A percentile compares a stretch with the other conserved stretches of the same genome.
phyloP scores from a whole-genome alignment of 176 grass and related monocot species.

The Oryza punctata region DNA sequence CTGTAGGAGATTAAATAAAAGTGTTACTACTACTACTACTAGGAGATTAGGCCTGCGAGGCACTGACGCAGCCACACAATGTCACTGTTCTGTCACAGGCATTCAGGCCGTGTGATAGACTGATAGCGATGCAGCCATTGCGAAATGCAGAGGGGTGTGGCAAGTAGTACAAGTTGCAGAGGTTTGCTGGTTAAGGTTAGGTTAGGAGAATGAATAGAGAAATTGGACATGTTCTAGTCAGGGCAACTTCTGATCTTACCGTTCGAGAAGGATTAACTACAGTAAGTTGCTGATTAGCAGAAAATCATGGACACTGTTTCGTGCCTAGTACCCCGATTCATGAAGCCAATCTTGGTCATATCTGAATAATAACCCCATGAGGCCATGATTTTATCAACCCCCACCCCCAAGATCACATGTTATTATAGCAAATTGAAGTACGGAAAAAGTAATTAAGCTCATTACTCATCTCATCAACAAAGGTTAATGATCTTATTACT shows the following conservation, averaged over 20 bases:
- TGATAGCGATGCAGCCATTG: not conserved
- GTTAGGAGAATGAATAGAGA: too few relatives aligned
- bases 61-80: not conserved
- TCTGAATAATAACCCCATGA: not conserved
- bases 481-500: not conserved
- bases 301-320: too few relatives aligned
- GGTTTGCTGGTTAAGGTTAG: too few relatives aligned
- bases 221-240: not conserved
- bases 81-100: conserved; percentile 1
- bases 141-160: too few relatives aligned
- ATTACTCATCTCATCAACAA: not conserved
- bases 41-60: not conserved
- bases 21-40: too few relatives aligned
- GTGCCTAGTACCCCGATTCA: not conserved
- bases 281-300: not conserved
- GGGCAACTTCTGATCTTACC: not conserved
- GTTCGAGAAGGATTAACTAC: not conserved
- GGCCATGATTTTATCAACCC: too few relatives aligned
- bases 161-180: too few relatives aligned
- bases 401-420: too few relatives aligned
- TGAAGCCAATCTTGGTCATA: not conserved
- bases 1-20: not conserved
- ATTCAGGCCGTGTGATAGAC: not conserved
- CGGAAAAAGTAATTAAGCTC: too few relatives aligned
- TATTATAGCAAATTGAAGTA: too few relatives aligned